Evolutionary conservation across 805 yeast species (phyloP).

Genomic region (Metschnikowia colocasiae): DNA sequence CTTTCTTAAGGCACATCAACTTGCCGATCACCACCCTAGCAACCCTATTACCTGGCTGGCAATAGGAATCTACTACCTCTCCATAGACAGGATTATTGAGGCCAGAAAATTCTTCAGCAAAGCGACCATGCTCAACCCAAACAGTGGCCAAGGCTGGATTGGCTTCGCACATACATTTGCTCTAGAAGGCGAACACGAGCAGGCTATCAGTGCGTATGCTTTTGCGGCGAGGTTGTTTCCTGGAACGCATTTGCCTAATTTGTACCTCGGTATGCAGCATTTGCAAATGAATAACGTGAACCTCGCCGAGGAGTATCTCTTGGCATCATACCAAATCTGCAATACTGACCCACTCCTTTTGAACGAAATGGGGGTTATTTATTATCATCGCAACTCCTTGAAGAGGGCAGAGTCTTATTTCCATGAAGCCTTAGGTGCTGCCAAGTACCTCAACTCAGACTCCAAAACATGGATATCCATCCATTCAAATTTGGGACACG

Average conservation of each 20-base stretch:
- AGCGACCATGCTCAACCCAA: constrained; percentile 84
- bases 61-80: constrained; percentile 83
- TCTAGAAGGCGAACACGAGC: constrained; percentile 98
- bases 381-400: constrained; percentile 70
- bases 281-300: constrained; percentile 78
- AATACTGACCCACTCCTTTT: constrained; percentile 81
- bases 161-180: constrained; percentile 99
- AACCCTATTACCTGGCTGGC: constrained; percentile 87
- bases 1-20: constrained; percentile 74
- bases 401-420: constrained; percentile 67
- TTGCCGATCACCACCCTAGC: constrained; percentile 81
- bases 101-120: constrained; percentile 86
- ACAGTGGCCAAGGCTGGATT: constrained; percentile 93
- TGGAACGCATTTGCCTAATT: constrained; percentile 83
- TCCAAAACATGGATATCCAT: constrained; percentile 82
- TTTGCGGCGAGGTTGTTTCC: constrained; percentile 91
- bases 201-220: constrained; percentile 94
- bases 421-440: constrained; percentile 65
- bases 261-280: constrained; percentile 95
- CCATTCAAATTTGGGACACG: constrained; percentile 84
- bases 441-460: constrained; percentile 67
- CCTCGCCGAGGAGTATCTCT: constrained; percentile 81
- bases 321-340: constrained; percentile 72
- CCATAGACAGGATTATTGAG: constrained; percentile 67
- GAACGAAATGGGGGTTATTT: constrained; percentile 91